Evolutionary conservation across 192 early-diverging fungal genomes (phyloP), one percentile per base, ranked within the genome.

Genomic region (Backusella liffmaniae): DNA sequence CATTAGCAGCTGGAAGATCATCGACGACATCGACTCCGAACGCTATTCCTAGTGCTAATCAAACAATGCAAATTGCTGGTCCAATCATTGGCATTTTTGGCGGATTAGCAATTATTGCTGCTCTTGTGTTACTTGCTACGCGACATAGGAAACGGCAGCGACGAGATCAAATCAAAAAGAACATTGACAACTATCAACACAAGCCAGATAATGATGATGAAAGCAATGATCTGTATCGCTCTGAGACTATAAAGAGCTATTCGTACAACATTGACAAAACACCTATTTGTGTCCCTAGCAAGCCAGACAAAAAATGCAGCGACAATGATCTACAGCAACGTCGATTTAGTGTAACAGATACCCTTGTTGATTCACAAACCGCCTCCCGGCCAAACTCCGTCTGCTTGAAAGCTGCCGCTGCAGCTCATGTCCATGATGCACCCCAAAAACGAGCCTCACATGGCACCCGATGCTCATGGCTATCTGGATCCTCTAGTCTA

Each of bases 11-110:
- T 12, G 67, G 67, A 39, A 37, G 56, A 62, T 62, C 56, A 29
- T 62, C 56, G 29, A 10, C 23, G 4, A 62, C 56, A 29, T 26
- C 56, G 26, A 62, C 56, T 62, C 56, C 56, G 56, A 62, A 62
- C 12, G 56, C 56, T 26, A 62, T 62, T 29, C 56, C 21, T 29
- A 29, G 26, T 29, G 12, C 56, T 62, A 37, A 41, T 23, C 34
- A 69, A 69, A 37, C 67, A 69, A 37, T 37, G 34, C 36, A 69
- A 41, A 69, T 69, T 39, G 67, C 34, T 23, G 67, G 67, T 37
- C 67, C 67, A 23, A 37, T 39, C 12, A 36, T 69, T 21, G 67
- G 67, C 21, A 69, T 69, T 16, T 41, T 69, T 69, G 67, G 35
- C 12, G 67, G 67, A 41, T 29, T 69, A 37, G 67, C 36, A 41